phyloP scores from a whole-genome alignment of 768 basidiomycete species.

The Paxillus rubicundulus region DNA sequence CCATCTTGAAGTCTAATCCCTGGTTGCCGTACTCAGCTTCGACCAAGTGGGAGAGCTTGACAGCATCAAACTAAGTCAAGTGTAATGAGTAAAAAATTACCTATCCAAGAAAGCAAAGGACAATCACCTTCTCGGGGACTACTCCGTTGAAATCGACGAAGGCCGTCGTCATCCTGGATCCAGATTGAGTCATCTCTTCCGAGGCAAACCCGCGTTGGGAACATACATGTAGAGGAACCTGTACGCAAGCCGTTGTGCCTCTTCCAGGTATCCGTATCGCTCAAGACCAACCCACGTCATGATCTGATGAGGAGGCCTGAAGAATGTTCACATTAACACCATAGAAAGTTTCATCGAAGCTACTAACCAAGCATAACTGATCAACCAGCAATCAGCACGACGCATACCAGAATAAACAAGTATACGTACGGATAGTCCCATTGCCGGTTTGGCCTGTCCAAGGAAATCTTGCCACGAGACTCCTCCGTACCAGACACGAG shows the following conservation, averaged over 20 bases:
- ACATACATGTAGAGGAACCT: slow-evolving; percentile 99
- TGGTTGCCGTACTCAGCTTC: slow-evolving; percentile 98
- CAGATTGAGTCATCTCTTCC: slow-evolving; percentile 1
- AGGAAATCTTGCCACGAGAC: slow-evolving; percentile 91
- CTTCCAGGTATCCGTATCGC: slow-evolving; percentile 92
- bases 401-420: slow-evolving; percentile 5
- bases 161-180: slow-evolving; percentile 81
- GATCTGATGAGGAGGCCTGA: slow-evolving; percentile 94
- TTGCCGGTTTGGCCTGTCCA: slow-evolving; percentile 96
- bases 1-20: slow-evolving; percentile 96
- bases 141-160: slow-evolving; percentile 98
- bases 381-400: slow-evolving; percentile 5
- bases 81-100: background rate
- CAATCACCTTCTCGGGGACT: slow-evolving; percentile 85
- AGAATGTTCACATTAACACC: slow-evolving; percentile 9
- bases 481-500: slow-evolving; percentile 96
- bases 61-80: slow-evolving; percentile 78
- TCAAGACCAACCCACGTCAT: slow-evolving; percentile 98
- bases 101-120: background rate
- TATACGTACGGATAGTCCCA: slow-evolving; percentile 92
- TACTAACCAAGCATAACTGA: slow-evolving; percentile 66
- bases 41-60: slow-evolving; percentile 91
- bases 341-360: background rate
- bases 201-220: slow-evolving; percentile 34
- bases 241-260: slow-evolving; percentile 91